These are phyloP conservation scores for Rhodamnia argentea DNA, from an alignment of 345 rosid genomes.

Conservation along the genomic window DNA sequence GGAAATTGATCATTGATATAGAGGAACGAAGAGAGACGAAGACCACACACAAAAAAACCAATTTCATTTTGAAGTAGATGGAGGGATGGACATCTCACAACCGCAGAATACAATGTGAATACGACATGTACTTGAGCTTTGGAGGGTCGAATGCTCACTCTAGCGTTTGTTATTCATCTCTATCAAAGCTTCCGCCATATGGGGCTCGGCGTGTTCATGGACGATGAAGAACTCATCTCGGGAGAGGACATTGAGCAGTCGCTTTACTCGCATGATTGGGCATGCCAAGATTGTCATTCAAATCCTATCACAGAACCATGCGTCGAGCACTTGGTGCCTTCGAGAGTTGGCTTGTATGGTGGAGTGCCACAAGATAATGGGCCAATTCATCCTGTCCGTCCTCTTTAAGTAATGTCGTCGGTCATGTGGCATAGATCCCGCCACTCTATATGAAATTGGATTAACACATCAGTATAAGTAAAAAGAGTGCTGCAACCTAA, in stretches of 20 bases:
- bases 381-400: too few species aligned
- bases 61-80: too few species aligned
- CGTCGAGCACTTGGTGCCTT: too few species aligned
- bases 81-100: not conserved
- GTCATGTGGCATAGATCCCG: too few species aligned
- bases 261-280: not conserved
- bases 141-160: accelerated
- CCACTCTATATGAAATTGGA: too few species aligned
- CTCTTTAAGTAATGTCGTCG: too few species aligned
- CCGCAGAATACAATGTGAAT: not conserved
- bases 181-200: accelerated
- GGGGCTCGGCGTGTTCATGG: not conserved
- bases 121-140: not conserved
- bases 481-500: too few species aligned
- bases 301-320: not conserved
- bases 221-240: not conserved
- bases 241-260: not conserved
- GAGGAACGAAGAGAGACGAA: not conserved
- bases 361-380: too few species aligned
- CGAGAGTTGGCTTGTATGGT: too few species aligned
- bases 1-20: not conserved
- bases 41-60: too few species aligned
- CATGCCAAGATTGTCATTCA: not conserved
- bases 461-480: too few species aligned
- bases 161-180: not conserved